These are phyloP conservation scores for Uromyces viciae-fabae DNA, from an alignment of 1,284 basidiomycete genomes.

Conservation along the genomic window DNA sequence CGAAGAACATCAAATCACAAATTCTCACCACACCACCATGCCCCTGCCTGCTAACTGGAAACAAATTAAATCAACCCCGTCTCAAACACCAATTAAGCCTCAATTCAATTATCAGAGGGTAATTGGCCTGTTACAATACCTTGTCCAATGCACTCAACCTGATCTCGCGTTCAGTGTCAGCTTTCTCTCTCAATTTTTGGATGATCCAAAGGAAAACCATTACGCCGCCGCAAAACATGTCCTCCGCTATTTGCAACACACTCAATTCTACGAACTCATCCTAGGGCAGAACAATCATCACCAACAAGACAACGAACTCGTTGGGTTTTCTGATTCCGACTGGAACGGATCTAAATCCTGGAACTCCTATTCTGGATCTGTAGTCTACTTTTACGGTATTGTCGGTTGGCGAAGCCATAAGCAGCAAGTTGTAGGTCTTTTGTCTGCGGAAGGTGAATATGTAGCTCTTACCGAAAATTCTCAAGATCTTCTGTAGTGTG, in stretches of 20 bases:
- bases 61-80: neutral
- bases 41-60: neutral
- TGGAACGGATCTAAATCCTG: slow-evolving; percentile 10
- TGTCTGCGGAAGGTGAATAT: neutral
- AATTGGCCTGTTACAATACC: neutral
- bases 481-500: neutral
- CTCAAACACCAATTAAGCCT: neutral
- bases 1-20: neutral
- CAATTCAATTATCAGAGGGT: neutral
- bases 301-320: neutral
- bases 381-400: neutral
- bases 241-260: neutral
- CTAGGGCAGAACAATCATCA: neutral
- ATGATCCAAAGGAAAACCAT: neutral
- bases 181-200: neutral
- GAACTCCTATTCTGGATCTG: neutral
- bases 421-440: neutral
- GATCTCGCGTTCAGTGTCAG: neutral
- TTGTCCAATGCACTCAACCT: neutral
- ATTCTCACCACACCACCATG: neutral
- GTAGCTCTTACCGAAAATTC: neutral
- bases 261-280: neutral
- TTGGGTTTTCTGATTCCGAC: neutral
- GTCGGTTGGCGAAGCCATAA: neutral
- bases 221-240: neutral